phyloP scores from a whole-genome alignment of 2,329 filamentous ascomycete genomes.

The Laburnicola sp. region DNA sequence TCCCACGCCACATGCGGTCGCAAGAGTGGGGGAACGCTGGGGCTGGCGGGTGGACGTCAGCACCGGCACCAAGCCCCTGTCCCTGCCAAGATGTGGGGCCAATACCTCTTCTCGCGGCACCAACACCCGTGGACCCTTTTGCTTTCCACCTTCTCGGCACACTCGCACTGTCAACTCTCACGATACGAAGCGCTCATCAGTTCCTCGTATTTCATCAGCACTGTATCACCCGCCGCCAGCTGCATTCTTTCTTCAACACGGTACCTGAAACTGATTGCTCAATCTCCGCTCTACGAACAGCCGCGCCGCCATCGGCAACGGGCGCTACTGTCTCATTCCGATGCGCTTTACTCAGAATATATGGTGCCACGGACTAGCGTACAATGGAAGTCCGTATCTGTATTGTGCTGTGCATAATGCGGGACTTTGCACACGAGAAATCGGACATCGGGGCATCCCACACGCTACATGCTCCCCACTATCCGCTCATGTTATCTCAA shows the following conservation, averaged over 20 bases:
- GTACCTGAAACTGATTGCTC: background rate
- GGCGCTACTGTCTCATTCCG: no score
- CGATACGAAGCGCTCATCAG: no score
- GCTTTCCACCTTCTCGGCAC: no score
- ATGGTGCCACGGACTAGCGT: no score
- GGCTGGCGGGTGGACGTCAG: no score
- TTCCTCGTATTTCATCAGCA: background rate
- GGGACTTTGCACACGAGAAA: background rate
- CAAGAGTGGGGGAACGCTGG: no score
- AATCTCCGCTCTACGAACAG: background rate
- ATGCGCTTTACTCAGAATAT: background rate
- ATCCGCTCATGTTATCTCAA: background rate
- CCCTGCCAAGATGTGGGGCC: no score
- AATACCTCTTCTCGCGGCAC: no score
- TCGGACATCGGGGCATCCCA: slow-evolving; percentile 1
- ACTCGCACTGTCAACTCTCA: no score
- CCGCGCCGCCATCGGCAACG: background rate
- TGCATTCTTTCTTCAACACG: background rate
- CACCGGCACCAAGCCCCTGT: no score
- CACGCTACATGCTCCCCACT: background rate
- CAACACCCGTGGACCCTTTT: no score
- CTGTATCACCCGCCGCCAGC: background rate
- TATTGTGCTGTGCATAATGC: background rate
- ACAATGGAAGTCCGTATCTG: background rate
- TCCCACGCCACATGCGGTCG: no score